A percentile compares a stretch with the other conserved stretches of the same genome.
Evolutionary conservation across 2,329 filamentous ascomycete genomes (phyloP).

Genomic region (Xylariales sp.): DNA sequence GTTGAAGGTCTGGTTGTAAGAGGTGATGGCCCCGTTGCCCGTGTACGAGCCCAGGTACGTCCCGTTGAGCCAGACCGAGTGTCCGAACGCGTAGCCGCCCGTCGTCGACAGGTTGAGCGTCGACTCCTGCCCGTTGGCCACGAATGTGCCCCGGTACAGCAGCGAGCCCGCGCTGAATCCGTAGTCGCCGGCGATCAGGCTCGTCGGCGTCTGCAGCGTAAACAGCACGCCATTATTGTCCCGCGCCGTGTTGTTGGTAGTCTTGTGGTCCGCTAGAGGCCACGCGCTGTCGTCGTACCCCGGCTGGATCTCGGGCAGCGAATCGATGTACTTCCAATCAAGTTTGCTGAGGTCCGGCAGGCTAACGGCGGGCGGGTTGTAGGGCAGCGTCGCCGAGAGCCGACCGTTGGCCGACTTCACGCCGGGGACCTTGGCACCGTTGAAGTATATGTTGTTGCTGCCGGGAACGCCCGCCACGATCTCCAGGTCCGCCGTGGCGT

Average conservation of each 20-base stretch:
- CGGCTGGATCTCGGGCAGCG: conserved; percentile 62
- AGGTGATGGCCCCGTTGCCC: conserved; percentile 12
- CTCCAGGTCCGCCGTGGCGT: conserved; percentile 62
- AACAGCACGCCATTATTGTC: conserved; percentile 5
- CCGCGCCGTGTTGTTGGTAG: conserved; percentile 53
- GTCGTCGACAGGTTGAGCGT: conserved; percentile 55
- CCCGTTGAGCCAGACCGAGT: conserved; percentile 66
- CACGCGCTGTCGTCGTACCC: conserved; percentile 67
- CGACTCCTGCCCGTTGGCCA: conserved; percentile 56
- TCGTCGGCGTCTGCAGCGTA: conserved; percentile 48
- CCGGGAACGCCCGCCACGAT: conserved; percentile 56
- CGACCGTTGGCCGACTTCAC: conserved; percentile 28
- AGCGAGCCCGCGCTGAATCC: conserved; percentile 68
- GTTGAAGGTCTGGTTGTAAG: conserved; percentile 44
- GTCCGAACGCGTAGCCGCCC: conserved; percentile 65
- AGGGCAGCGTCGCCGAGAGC: conserved; percentile 9
- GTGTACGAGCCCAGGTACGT: conserved; percentile 48
- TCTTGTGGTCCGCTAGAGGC: conserved; percentile 51
- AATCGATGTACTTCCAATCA: conserved; percentile 66
- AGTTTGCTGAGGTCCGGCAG: conserved; percentile 55
- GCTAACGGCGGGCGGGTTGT: conserved; percentile 24
- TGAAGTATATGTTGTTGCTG: conserved; percentile 56
- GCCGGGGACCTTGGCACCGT: conserved; percentile 45
- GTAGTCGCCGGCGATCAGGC: conserved; percentile 67
- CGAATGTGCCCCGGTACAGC: conserved; percentile 68